Conservation (phyloP, 306 rosid genomes). For the Dryas octopetala region DNA sequence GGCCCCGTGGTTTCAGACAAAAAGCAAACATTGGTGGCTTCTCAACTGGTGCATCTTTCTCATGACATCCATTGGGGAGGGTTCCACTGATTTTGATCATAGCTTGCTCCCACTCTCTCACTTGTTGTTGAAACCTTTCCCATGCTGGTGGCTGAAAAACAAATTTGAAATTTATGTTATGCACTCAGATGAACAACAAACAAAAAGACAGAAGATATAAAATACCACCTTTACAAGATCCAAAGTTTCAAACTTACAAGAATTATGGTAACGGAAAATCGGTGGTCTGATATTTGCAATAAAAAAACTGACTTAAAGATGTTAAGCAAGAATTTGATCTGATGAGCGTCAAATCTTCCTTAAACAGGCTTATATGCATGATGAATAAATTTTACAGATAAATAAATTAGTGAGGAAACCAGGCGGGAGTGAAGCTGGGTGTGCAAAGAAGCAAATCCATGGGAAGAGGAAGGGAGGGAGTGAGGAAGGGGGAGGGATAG, state of each 20-base stretch:
- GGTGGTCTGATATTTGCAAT: neutral
- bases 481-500: too few relatives aligned
- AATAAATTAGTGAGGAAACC: neutral
- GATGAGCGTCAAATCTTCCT: neutral
- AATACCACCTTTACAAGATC: neutral
- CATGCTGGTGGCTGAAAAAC: conserved; percentile 72
- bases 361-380: neutral
- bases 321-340: neutral
- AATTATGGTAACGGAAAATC: neutral
- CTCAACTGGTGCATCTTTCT: conserved; percentile 54
- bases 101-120: conserved; percentile 79
- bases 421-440: neutral
- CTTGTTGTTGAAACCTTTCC: conserved; percentile 74
- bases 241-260: neutral
- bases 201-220: neutral
- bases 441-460: neutral
- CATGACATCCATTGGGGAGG: conserved; percentile 46
- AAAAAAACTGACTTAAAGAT: neutral
- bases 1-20: conserved; percentile 91
- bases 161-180: neutral
- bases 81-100: conserved; percentile 43
- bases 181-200: neutral
- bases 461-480: too few relatives aligned
- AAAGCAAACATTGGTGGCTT: conserved; percentile 95
- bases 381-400: neutral